Evolutionary conservation across 345 rosid genomes (phyloP).

Genomic region (Durio zibethinus): DNA sequence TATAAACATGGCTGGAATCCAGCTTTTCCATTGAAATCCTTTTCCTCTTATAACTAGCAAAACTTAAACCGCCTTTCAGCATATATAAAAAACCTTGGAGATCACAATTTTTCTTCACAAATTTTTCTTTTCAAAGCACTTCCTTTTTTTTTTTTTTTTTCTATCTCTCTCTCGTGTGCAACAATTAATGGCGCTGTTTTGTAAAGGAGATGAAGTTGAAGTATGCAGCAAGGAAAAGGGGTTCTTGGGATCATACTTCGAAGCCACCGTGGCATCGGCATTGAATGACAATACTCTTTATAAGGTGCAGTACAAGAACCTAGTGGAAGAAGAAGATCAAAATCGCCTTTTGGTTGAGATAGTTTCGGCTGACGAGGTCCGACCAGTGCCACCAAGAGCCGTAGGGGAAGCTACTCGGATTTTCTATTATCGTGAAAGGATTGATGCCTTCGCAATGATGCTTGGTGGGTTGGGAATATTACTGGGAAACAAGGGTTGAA

Average conservation of each 20-base stretch:
- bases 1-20: no score
- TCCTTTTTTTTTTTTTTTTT: no score
- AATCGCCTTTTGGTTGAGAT: not conserved
- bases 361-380: conserved; percentile 1
- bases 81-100: no score
- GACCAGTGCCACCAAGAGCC: not conserved
- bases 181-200: not conserved
- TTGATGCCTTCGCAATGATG: conserved; percentile 11
- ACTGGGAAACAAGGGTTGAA: not conserved
- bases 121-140: no score
- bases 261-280: not conserved
- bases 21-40: no score
- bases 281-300: not conserved
- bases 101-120: no score
- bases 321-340: not conserved
- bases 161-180: not conserved
- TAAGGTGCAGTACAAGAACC: conserved; percentile 6
- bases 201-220: not conserved
- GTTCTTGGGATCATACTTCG: not conserved
- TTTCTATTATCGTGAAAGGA: not conserved
- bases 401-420: no score
- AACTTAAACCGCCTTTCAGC: no score
- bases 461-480: conserved; percentile 9
- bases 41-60: no score
- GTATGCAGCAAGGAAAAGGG: conserved; percentile 11